phyloP scores from a whole-genome alignment of 306 rosid genomes.

The Clitoria ternatea region DNA sequence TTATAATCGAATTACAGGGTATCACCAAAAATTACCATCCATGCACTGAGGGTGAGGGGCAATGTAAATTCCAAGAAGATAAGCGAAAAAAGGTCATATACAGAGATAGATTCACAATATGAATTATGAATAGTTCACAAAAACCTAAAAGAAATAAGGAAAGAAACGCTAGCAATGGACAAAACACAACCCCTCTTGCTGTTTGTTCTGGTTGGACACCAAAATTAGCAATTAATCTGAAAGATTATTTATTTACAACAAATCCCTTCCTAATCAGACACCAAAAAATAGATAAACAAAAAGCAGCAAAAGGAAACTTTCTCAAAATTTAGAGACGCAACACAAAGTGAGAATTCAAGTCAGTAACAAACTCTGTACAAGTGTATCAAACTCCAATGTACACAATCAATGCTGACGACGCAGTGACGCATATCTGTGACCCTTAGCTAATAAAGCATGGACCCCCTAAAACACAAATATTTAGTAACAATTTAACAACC shows the following conservation, averaged over 20 bases:
- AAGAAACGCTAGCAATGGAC: not conserved
- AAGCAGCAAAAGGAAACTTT: not conserved
- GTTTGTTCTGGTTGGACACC: not conserved
- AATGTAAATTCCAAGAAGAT: conserved; percentile 37
- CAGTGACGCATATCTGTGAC: conserved; percentile 22
- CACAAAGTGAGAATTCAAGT: conserved; percentile 24
- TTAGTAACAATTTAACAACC: not conserved
- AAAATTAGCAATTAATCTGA: conserved; percentile 8
- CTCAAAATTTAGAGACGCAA: conserved; percentile 24
- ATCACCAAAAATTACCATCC: no score
- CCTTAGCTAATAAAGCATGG: not conserved
- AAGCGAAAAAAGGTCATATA: conserved; percentile 14
- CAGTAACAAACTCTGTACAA: conserved; percentile 50
- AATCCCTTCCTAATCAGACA: not conserved
- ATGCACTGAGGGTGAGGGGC: no score
- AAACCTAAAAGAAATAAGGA: not conserved
- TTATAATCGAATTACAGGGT: no score
- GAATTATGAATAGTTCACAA: not conserved
- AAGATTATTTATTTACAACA: not conserved
- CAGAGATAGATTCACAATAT: conserved; percentile 25
- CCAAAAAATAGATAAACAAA: no score
- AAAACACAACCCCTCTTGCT: conserved; percentile 19
- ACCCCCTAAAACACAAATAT: conserved; percentile 10
- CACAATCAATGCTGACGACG: conserved; percentile 44
- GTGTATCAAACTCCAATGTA: conserved; percentile 43